Percentiles rank a stretch among this genome's conserved stretches.
These are phyloP conservation scores for Rhodotorula sp. DNA, from an alignment of 1,284 basidiomycete genomes.

Conservation along the genomic window DNA sequence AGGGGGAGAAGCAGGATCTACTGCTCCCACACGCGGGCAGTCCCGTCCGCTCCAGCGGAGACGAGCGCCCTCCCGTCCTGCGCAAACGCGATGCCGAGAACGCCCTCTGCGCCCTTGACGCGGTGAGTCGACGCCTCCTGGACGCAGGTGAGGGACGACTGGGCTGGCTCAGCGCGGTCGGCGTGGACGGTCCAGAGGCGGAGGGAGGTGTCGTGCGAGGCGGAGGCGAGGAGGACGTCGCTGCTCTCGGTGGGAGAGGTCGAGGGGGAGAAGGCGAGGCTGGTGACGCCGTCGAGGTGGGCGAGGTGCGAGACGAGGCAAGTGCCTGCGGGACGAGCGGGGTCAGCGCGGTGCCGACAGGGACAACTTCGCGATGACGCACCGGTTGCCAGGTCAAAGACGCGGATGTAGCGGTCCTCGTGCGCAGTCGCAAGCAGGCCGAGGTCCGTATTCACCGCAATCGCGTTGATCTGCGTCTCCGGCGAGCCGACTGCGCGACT, in stretches of 20 bases:
- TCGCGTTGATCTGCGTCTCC: slow-evolving; percentile 80
- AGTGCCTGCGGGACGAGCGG: slow-evolving; percentile 58
- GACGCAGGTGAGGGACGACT: slow-evolving; percentile 61
- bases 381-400: slow-evolving; percentile 82
- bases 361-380: not conserved
- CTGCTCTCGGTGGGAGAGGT: not conserved
- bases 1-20: not conserved
- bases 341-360: not conserved
- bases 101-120: slow-evolving; percentile 85
- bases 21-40: slow-evolving; percentile 70
- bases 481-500: slow-evolving; percentile 62
- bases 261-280: slow-evolving; percentile 81
- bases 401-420: slow-evolving; percentile 88
- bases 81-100: slow-evolving; percentile 83
- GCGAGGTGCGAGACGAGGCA: slow-evolving; percentile 86
- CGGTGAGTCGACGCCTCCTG: slow-evolving; percentile 87
- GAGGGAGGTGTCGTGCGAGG: slow-evolving; percentile 88
- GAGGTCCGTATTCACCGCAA: slow-evolving; percentile 82
- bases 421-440: slow-evolving; percentile 84
- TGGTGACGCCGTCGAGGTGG: slow-evolving; percentile 88
- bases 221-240: slow-evolving; percentile 83
- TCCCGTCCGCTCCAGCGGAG: slow-evolving; percentile 91
- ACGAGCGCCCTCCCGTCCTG: slow-evolving; percentile 82
- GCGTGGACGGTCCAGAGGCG: slow-evolving; percentile 84
- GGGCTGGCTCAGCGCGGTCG: slow-evolving; percentile 1